Conservation (phyloP, 345 rosid genomes). For the Excoecaria cochinchinensis region DNA sequence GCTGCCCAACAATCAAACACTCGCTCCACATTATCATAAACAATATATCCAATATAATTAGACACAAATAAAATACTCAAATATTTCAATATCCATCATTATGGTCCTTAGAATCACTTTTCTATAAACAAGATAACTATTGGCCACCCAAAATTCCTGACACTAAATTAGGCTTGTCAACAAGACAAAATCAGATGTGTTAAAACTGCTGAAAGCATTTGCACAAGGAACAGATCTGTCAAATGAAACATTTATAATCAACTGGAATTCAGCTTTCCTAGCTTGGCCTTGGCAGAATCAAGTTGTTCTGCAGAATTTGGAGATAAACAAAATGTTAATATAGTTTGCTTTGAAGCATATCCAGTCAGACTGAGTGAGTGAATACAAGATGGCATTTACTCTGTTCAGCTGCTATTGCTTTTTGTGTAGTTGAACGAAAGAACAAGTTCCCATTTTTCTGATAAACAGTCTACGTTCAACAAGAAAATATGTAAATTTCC, state of each 20-base stretch:
- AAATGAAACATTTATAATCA: neutral
- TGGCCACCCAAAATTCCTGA: too few species aligned
- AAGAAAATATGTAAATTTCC: neutral
- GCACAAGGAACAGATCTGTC: neutral
- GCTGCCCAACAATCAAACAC: too few species aligned
- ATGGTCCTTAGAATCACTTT: too few species aligned
- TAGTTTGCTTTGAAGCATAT: neutral
- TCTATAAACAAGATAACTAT: too few species aligned
- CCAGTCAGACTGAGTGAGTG: neutral
- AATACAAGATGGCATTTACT: slow-evolving; percentile 31
- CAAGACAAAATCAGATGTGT: neutral
- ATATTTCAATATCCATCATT: too few species aligned
- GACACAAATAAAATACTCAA: too few species aligned
- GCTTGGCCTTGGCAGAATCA: slow-evolving; percentile 40
- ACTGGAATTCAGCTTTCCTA: slow-evolving; percentile 34
- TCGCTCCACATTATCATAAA: too few species aligned
- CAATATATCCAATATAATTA: too few species aligned
- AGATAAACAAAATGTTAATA: neutral
- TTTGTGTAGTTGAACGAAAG: slow-evolving; percentile 43
- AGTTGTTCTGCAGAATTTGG: slow-evolving; percentile 44
- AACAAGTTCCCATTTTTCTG: slow-evolving; percentile 48
- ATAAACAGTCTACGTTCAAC: slow-evolving; percentile 42
- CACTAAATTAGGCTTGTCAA: too few species aligned
- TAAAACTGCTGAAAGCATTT: neutral
- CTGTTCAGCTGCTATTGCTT: slow-evolving; percentile 44